Evolutionary conservation across 2,329 filamentous ascomycete genomes (phyloP), one percentile per base, ranked within the genome.

Genomic region (Lachnellula occidentalis): DNA sequence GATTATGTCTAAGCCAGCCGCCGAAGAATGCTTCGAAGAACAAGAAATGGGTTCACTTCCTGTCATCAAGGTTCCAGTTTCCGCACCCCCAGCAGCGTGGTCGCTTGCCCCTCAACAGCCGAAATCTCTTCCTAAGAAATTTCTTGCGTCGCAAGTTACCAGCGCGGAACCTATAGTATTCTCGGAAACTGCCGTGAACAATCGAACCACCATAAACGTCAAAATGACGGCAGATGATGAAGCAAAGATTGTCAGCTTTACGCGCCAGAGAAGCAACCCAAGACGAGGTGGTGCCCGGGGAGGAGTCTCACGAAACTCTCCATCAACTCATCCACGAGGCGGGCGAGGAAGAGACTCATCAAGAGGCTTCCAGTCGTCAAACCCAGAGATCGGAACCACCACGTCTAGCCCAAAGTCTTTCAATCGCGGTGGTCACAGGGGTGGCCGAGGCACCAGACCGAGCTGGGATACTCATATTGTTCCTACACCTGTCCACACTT

Each of bases 1-100:
- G 31, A 67, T 78, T 19, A 76, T 76, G 15, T 83, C 83, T 4
- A 88, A 86, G 65, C 82, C 83, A 47, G 86, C 90, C 72, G 86
- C 87, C 5, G 87, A 90, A 59, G 85, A 88, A 58, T 89, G 88
- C 60, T 92, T 92, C 60, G 88, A 90, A 66, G 86, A 90, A 65
- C 86, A 88, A 64, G 87, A 91, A 68, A 88, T 88, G 75, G 87
- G 87, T 3, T 91, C 87, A 7, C 72, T 90, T n/a, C 87, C 87
- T 0, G 77, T 80, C 21, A 82, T 91, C 22, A 80, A 79, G 52
- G 72, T 91, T n/a, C 87, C 87, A 7, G 75, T 78, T 46, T 78
- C 78, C 54, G 78, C 78, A 4, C 84, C 86, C 1, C 78, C 81
- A 36, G 77, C 79, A 36, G 80, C 83, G 15, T 89, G 85, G 84